These are phyloP conservation scores for Marasmius tenuissimus DNA, from an alignment of 1,284 basidiomycete genomes.

Conservation along the genomic window DNA sequence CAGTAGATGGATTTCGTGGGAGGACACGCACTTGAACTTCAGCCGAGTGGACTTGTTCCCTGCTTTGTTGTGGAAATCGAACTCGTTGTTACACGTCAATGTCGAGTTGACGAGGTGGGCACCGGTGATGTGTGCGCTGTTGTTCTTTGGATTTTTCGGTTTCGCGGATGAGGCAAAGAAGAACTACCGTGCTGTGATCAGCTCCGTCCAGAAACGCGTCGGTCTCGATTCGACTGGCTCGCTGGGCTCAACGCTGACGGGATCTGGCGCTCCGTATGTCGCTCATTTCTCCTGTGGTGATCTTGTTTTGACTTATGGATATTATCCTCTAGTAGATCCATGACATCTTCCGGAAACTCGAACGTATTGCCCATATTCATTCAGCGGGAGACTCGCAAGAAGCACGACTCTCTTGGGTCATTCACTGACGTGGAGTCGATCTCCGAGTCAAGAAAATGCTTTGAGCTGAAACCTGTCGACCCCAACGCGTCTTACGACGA, in stretches of 20 bases:
- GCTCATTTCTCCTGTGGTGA: neutral
- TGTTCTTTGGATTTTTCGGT: conserved; percentile 49
- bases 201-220: conserved; percentile 11
- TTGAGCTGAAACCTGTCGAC: conserved; percentile 28
- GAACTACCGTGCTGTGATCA: conserved; percentile 24
- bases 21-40: conserved; percentile 33
- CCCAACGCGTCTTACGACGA: conserved; percentile 28
- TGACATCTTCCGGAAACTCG: conserved; percentile 20
- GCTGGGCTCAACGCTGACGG: neutral
- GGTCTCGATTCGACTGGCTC: conserved; percentile 7
- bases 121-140: conserved; percentile 33
- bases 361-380: conserved; percentile 40
- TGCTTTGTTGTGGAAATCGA: conserved; percentile 31
- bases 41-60: conserved; percentile 30
- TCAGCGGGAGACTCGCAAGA: conserved; percentile 37
- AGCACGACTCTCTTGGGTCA: conserved; percentile 46
- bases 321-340: conserved; percentile 8
- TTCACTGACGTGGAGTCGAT: conserved; percentile 38
- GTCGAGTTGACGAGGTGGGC: conserved; percentile 43
- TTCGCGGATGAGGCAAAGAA: conserved; percentile 42
- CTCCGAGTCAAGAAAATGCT: conserved; percentile 21
- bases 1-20: conserved; percentile 45
- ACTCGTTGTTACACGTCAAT: conserved; percentile 6
- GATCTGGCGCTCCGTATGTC: conserved; percentile 2
- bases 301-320: neutral